Evolutionary conservation across 2,329 filamentous ascomycete species (phyloP), one percentile per base, ranked within the genome.

Genomic region (Allantophomopsis lycopodina): DNA sequence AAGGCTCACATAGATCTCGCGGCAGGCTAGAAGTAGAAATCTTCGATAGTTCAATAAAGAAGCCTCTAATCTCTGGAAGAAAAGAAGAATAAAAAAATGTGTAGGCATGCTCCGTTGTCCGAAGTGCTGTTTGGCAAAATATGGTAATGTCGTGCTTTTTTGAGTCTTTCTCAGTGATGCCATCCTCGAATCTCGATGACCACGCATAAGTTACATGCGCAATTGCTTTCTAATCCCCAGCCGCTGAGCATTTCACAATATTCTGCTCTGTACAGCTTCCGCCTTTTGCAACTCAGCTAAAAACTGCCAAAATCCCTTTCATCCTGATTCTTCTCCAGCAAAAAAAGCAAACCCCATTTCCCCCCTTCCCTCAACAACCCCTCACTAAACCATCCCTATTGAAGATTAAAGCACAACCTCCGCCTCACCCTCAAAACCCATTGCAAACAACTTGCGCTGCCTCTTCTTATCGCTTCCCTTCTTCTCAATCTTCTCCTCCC

Each of bases 401-500:
- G 30, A 32, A 35, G 7, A 4, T 68, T 62, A 86, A 49, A 84
- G 68, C 28, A 89, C 59, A 32, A 82, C 70, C 57, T 91, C 85
- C 13, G 81, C 84, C 64, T 94, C 87, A 20, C 83, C 83, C 61
- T 94, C 88, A 53, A 95, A 95, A 1, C 89, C 89, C 36, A 91
- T 68, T 32, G 73, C 76, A 14, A 78, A 73, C 43, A 93, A 64
- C 62, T 83, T 83, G 64, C 71, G 76, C 45, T 80, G 57, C 54
- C 78, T 73, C 41, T 67, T 66, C 67, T 86, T 91, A 48, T 94
- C 85, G 52, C 66, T 76, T 41, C 62, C 65, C 65, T 83, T 87
- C 49, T 84, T 78, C 40, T 71, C 66, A 4, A 61, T 65, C 46
- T 83, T 81, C 55, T 79, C 76, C 54, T 82, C 71, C 59, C 84